phyloP scores from a whole-genome alignment of 2,329 filamentous ascomycete genomes.

The Alternaria hordeiaustralica region DNA sequence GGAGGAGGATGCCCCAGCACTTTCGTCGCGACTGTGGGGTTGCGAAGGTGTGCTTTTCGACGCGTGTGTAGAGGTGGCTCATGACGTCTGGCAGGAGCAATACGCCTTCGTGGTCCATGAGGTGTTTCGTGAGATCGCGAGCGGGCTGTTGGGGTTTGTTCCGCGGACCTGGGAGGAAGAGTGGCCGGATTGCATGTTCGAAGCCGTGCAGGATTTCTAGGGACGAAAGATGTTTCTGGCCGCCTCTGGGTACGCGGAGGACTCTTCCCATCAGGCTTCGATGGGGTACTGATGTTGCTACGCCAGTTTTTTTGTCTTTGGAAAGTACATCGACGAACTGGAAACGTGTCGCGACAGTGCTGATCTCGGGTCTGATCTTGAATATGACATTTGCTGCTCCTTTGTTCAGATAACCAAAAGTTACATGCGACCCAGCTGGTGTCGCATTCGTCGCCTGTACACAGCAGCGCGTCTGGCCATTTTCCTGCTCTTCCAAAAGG shows the following conservation, averaged over 20 bases:
- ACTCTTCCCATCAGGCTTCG: conserved; percentile 26
- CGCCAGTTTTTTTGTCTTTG: background rate
- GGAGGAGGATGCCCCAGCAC: conserved; percentile 36
- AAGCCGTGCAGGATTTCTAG: conserved; percentile 37
- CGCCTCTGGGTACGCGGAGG: conserved; percentile 40
- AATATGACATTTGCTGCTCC: conserved; percentile 47
- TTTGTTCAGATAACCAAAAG: conserved; percentile 39
- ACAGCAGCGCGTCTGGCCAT: conserved; percentile 18
- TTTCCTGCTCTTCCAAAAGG: conserved; percentile 12
- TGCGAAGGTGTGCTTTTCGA: conserved; percentile 13
- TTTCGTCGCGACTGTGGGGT: background rate
- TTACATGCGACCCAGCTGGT: conserved; percentile 13
- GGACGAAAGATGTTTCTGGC: conserved; percentile 31
- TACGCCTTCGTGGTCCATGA: conserved; percentile 31
- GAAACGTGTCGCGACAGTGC: conserved; percentile 9
- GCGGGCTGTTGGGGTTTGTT: conserved; percentile 3
- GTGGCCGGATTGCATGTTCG: conserved; percentile 34
- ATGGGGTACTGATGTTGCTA: conserved; percentile 13
- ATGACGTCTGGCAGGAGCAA: conserved; percentile 18
- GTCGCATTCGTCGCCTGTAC: conserved; percentile 6
- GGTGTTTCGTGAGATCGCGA: conserved; percentile 17
- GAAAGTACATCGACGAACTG: conserved; percentile 23
- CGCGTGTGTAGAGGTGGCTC: conserved; percentile 13
- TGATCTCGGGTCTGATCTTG: conserved; percentile 24
- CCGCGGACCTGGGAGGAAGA: conserved; percentile 26